These are phyloP conservation scores for Naganishia cerealis DNA, from an alignment of 1,284 basidiomycete species.

Conservation along the genomic window DNA sequence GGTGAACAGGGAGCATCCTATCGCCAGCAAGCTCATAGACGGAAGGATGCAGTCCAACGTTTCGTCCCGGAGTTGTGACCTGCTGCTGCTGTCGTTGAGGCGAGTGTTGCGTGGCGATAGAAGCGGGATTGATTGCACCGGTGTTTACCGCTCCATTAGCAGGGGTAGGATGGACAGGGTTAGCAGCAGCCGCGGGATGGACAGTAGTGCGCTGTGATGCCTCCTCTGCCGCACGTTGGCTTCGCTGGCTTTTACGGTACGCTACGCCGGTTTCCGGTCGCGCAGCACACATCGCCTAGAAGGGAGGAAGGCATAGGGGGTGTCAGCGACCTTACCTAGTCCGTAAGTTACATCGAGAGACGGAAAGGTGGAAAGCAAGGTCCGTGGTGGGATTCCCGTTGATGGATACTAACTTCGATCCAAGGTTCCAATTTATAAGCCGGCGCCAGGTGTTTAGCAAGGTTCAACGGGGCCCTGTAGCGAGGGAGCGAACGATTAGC, in stretches of 20 bases:
- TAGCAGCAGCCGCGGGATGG: slow-evolving; percentile 16
- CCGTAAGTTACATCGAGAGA: background rate
- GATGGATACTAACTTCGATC: slow-evolving; percentile 43
- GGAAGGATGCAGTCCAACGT: too few relatives aligned
- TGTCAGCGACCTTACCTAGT: slow-evolving; percentile 1
- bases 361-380: background rate
- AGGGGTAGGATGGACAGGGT: slow-evolving; percentile 13
- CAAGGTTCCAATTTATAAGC: slow-evolving; percentile 61
- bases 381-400: background rate
- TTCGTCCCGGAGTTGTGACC: too few relatives aligned
- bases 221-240: slow-evolving; percentile 50
- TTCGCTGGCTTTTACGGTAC: slow-evolving; percentile 65
- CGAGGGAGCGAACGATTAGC: slow-evolving; percentile 15
- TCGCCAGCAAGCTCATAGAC: too few relatives aligned
- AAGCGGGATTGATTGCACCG: background rate
- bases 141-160: background rate
- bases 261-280: slow-evolving; percentile 71
- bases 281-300: slow-evolving; percentile 69
- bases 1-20: too few relatives aligned
- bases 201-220: slow-evolving; percentile 36
- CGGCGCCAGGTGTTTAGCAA: slow-evolving; percentile 62
- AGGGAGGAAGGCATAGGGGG: slow-evolving; percentile 37
- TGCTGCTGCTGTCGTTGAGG: background rate
- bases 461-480: slow-evolving; percentile 67
- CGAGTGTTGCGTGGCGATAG: background rate